Conservation (phyloP, 208 protist species). For the Polymyxa betae region DNA sequence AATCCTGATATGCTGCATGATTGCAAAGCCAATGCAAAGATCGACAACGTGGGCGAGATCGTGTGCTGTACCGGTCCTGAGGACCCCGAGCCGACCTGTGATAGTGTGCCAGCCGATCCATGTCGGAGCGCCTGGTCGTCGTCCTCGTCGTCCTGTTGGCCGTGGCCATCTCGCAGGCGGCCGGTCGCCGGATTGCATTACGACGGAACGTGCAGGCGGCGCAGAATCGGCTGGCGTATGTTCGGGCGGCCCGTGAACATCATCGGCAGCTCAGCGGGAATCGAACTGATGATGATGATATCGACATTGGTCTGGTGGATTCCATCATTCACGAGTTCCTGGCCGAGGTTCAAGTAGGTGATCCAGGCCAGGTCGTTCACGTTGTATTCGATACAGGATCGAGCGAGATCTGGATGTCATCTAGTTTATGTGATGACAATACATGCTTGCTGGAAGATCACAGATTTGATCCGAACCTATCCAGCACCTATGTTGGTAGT, state of each 20-base stretch:
- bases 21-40: no score
- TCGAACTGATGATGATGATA: not conserved
- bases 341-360: conserved; percentile 55
- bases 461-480: conserved; percentile 39
- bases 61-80: no score
- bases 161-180: no score
- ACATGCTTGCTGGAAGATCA: not conserved
- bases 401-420: conserved; percentile 67
- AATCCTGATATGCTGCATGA: no score
- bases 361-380: conserved; percentile 47
- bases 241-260: not conserved
- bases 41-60: no score
- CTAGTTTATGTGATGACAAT: not conserved
- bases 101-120: no score
- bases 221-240: not conserved
- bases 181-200: not conserved
- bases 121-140: no score
- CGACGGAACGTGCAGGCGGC: not conserved
- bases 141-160: no score
- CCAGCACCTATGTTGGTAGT: conserved; percentile 67
- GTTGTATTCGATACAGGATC: conserved; percentile 68
- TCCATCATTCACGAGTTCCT: conserved; percentile 59
- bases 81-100: no score
- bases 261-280: not conserved
- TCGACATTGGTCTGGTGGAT: conserved; percentile 17